Percentiles rank a stretch among this genome's conserved stretches.
Conservation (phyloP, 306 rosid genomes). For the Vigna radiata region DNA sequence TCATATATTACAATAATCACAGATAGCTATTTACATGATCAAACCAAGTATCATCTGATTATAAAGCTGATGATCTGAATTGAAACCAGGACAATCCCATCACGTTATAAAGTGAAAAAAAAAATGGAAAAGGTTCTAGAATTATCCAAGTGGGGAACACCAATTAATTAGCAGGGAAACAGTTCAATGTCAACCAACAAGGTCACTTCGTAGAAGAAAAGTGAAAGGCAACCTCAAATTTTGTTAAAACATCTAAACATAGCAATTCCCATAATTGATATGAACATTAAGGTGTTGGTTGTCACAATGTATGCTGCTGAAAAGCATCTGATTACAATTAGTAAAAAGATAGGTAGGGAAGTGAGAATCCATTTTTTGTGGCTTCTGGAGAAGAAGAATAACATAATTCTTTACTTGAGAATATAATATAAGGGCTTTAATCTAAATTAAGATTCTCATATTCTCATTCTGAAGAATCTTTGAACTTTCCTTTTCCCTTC, state of each 20-base stretch:
- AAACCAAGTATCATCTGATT: conserved; percentile 32
- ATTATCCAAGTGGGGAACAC: conserved; percentile 44
- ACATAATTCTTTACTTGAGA: conserved; percentile 85
- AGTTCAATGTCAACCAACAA: conserved; percentile 50
- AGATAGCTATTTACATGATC: conserved; percentile 34
- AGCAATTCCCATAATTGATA: conserved; percentile 45
- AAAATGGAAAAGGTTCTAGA: conserved; percentile 40
- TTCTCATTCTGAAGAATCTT: conserved; percentile 79
- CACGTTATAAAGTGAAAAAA: neutral
- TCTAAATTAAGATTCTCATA: conserved; percentile 77
- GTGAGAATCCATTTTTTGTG: conserved; percentile 96
- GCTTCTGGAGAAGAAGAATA: conserved; percentile 71
- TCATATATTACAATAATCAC: neutral
- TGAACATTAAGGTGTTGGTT: conserved; percentile 44
- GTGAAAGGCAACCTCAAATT: conserved; percentile 38
- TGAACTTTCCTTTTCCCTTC: conserved; percentile 45
- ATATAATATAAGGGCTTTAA: conserved; percentile 70
- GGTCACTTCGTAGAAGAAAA: conserved; percentile 41
- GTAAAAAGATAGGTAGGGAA: conserved; percentile 69
- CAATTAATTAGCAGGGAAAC: conserved; percentile 42
- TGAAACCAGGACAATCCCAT: conserved; percentile 40
- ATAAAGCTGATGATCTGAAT: conserved; percentile 29
- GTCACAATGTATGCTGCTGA: conserved; percentile 43
- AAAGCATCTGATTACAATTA: conserved; percentile 66
- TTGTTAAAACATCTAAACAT: conserved; percentile 51